These are phyloP conservation scores for Rubus idaeus DNA, from an alignment of 306 rosid genomes.

Conservation along the genomic window DNA sequence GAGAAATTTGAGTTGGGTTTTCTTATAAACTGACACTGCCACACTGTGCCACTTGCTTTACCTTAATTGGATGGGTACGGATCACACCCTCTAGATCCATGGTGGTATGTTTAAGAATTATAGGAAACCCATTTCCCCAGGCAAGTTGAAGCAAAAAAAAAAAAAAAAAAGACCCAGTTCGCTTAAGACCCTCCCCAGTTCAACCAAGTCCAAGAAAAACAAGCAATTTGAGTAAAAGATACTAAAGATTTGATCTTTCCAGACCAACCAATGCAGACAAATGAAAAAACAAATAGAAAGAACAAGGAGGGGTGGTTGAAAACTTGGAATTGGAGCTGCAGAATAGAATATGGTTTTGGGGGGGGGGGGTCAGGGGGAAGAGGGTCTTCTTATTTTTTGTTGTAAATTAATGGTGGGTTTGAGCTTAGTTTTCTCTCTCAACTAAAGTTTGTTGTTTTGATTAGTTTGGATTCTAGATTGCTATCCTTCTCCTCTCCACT, in stretches of 20 bases:
- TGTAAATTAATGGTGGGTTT: conserved; percentile 11
- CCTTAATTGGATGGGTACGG: conserved; percentile 61
- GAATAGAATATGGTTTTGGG: conserved; percentile 40
- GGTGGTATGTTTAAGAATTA: conserved; percentile 32
- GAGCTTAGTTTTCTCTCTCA: conserved; percentile 7
- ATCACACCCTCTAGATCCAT: conserved; percentile 83
- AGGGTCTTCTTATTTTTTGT: not conserved
- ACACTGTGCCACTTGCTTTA: conserved; percentile 32
- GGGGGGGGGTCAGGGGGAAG: conserved; percentile 20
- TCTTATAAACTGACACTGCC: not conserved
- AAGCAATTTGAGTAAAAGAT: not conserved
- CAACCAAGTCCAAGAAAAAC: conserved; percentile 28
- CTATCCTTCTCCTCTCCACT: conserved; percentile 24
- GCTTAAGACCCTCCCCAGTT: conserved; percentile 40
- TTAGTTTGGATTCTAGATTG: conserved; percentile 18
- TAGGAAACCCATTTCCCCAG: conserved; percentile 37
- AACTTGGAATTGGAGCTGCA: conserved; percentile 32
- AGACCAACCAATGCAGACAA: conserved; percentile 57
- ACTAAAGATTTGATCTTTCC: conserved; percentile 3
- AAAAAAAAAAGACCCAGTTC: conserved; percentile 34
- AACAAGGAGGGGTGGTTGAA: conserved; percentile 36
- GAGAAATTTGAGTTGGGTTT: conserved; percentile 17
- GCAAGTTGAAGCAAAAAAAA: conserved; percentile 26
- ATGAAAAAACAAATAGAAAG: conserved; percentile 38
- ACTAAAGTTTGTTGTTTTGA: conserved; percentile 6